Percentiles rank a stretch among this genome's conserved stretches.
phyloP scores from a whole-genome alignment of 1,139 yeast species.

The Nakaseomyces uthaithaninus region DNA sequence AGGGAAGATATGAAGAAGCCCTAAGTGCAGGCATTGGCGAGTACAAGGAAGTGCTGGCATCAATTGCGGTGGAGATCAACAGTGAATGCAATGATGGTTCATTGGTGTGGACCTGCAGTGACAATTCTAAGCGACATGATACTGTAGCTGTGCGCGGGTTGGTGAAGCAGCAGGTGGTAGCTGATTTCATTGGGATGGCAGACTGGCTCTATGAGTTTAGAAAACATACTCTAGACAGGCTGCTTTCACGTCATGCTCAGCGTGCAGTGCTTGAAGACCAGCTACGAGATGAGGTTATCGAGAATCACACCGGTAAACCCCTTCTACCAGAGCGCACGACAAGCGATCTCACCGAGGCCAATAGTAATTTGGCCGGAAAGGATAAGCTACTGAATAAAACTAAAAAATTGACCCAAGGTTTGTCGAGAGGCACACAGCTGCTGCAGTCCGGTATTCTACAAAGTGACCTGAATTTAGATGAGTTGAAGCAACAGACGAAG shows the following conservation, averaged over 20 bases:
- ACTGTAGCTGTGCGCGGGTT: not conserved
- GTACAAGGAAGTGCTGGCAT: constrained; percentile 3
- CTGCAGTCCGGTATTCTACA: constrained; percentile 49
- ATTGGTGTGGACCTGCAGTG: not conserved
- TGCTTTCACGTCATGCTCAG: constrained; percentile 9
- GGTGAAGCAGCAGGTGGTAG: not conserved
- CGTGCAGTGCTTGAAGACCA: constrained; percentile 13
- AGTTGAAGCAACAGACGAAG: constrained; percentile 48
- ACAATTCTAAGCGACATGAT: not conserved
- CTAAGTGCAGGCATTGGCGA: not conserved
- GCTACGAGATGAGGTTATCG: constrained; percentile 17
- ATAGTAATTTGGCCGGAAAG: constrained; percentile 20
- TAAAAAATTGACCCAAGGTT: constrained; percentile 32
- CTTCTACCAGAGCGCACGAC: too few relatives aligned
- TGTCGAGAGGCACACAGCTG: constrained; percentile 35
- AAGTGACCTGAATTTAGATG: constrained; percentile 50
- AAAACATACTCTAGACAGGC: constrained; percentile 6
- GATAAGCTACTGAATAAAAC: constrained; percentile 32
- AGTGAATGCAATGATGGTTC: not conserved
- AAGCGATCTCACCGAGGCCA: not conserved
- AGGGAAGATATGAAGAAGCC: constrained; percentile 5
- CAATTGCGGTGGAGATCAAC: not conserved
- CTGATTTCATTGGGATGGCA: constrained; percentile 5
- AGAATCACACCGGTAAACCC: constrained; percentile 4
- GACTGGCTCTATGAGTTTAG: constrained; percentile 22